Base-by-base conservation (phyloP, 306 rosid genomes). In the Pueraria montana region DNA sequence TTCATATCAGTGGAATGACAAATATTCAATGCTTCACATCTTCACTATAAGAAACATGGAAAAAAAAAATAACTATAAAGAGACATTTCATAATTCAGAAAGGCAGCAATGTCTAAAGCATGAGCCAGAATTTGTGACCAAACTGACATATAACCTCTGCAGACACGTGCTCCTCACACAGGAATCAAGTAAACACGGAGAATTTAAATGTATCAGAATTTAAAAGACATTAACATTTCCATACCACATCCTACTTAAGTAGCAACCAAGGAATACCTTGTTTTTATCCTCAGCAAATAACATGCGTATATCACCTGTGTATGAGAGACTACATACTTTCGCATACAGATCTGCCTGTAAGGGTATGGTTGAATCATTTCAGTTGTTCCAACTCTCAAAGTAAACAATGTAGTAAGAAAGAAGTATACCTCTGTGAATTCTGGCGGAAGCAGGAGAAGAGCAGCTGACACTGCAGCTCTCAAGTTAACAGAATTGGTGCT, bases 221-320 rank as follows among this genome's bases (percentile, higher is more conserved):
- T 34, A n/a, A 72, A 79, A 64, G 81, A 59, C 68, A 62, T 32
- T 46, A 82, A 34, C 42, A 48, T 42, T 74, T 71, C 72, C 79
- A 56, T 62, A 67, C 46, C 56, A 76, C n/a, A 77, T 56, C 30
- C 79, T 26, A 73, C 46, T 55, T 23, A 45, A 67, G 81, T 62
- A 80, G 71, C 72, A 72, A 75, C 71, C 68, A 23, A 85, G 77
- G 55, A 68, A 30, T 88, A 93, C 99, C 98, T 96, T 93, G 82
- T 90, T 76, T 89, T 87, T 92, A 84, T 96, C 99, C 92, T 96
- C 98, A 0, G 97, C 97, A 93, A 96, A 96, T 82, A 93, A 87
- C 99, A 93, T 96, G 23, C 97, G 94, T 78, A 96, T 74, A 76
- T 96, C 99, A 42, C 99, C 98, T 80, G 69, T 88, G 68, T 96